These are phyloP conservation scores for Fusarium xyrophilum DNA, from an alignment of 2,329 filamentous ascomycete genomes.

Conservation along the genomic window DNA sequence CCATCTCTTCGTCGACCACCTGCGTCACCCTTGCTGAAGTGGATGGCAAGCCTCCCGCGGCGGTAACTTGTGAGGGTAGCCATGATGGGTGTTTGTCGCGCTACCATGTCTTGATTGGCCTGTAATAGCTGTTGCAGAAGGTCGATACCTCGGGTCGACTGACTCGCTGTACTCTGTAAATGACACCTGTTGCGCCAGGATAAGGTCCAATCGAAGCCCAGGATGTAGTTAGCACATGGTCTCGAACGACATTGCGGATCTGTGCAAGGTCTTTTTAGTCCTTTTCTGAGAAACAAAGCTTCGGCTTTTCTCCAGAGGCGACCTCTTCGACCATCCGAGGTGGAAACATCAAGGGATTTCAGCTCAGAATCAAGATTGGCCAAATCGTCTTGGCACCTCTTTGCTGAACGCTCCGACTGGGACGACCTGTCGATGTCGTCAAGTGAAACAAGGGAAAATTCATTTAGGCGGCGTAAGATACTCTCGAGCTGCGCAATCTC, in stretches of 20 bases:
- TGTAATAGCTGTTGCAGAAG: not conserved
- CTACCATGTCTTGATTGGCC: not conserved
- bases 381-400: not conserved
- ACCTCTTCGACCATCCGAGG: not conserved
- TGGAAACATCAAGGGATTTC: accelerated
- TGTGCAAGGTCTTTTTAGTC: not conserved
- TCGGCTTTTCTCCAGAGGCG: not conserved
- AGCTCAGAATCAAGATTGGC: accelerated
- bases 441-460: accelerated
- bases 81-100: accelerated
- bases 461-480: accelerated
- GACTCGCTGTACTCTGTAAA: too few relatives aligned
- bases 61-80: accelerated
- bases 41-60: accelerated
- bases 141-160: too few relatives aligned
- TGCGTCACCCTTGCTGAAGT: not conserved
- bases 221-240: too few relatives aligned
- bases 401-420: accelerated
- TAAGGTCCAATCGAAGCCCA: too few relatives aligned
- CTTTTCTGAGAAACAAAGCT: not conserved
- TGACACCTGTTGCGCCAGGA: too few relatives aligned
- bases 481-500: not conserved
- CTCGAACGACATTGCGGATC: not conserved
- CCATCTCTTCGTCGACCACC: accelerated
- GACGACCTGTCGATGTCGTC: too few relatives aligned